These are phyloP conservation scores for Lasiodiplodia gonubiensis DNA, from an alignment of 2,329 filamentous ascomycete genomes.

Conservation along the genomic window DNA sequence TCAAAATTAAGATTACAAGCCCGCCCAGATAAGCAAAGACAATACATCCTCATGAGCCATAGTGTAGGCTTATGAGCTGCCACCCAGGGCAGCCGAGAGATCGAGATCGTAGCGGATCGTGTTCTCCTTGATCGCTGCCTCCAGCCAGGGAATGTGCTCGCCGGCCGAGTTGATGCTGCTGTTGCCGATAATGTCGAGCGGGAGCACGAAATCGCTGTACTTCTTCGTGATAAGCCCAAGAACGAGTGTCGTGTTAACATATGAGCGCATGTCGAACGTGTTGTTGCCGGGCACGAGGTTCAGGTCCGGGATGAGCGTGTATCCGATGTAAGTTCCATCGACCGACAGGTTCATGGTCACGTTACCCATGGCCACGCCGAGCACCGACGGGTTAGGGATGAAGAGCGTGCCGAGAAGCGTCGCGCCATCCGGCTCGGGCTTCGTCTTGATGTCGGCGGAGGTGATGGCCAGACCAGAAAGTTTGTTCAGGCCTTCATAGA, in stretches of 20 bases:
- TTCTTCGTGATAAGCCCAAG: slow-evolving; percentile 52
- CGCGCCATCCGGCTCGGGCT: slow-evolving; percentile 50
- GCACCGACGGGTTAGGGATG: slow-evolving; percentile 68
- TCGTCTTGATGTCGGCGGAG: slow-evolving; percentile 36
- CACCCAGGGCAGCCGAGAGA: slow-evolving; percentile 52
- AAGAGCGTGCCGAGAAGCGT: slow-evolving; percentile 67
- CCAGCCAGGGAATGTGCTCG: slow-evolving; percentile 62
- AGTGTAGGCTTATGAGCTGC: not conserved
- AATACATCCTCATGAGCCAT: too few species aligned
- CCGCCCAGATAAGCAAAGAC: too few species aligned
- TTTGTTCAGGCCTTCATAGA: slow-evolving; percentile 58
- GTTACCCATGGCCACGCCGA: slow-evolving; percentile 72
- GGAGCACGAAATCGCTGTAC: slow-evolving; percentile 62
- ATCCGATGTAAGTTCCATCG: slow-evolving; percentile 59
- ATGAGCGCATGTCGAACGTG: slow-evolving; percentile 60
- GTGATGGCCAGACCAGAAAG: slow-evolving; percentile 61
- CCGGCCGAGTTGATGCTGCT: slow-evolving; percentile 57
- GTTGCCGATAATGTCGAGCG: slow-evolving; percentile 61
- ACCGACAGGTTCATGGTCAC: slow-evolving; percentile 66
- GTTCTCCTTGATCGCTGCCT: slow-evolving; percentile 58
- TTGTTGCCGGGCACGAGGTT: slow-evolving; percentile 63
- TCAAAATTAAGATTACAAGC: too few species aligned
- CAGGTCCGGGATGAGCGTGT: slow-evolving; percentile 63
- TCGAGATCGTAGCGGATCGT: slow-evolving; percentile 61
- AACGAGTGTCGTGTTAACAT: slow-evolving; percentile 58